phyloP scores from a whole-genome alignment of 768 basidiomycete species.

The Termitomyces sp. region DNA sequence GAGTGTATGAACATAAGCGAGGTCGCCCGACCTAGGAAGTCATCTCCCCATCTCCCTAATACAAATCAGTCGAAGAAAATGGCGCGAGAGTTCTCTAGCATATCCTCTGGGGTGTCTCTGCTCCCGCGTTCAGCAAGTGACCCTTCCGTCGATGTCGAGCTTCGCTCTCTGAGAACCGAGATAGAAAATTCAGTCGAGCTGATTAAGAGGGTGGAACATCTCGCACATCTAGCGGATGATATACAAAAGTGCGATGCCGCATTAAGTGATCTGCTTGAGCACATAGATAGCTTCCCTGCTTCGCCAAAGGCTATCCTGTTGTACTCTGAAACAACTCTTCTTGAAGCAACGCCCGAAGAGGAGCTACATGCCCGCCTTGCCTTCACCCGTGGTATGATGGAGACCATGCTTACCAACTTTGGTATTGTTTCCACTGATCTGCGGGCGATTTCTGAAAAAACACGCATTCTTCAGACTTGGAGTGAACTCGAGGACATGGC shows the following conservation, averaged over 20 bases:
- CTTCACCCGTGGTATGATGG: conserved; percentile 57
- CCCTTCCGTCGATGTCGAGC: conserved; percentile 46
- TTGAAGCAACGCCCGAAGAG: conserved; percentile 53
- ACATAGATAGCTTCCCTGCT: conserved; percentile 80
- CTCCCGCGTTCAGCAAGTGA: conserved; percentile 44
- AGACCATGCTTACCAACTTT: conserved; percentile 40
- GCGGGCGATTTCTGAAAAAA: conserved; percentile 56
- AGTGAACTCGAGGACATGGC: conserved; percentile 79
- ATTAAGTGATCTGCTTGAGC: conserved; percentile 81
- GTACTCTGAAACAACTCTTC: conserved; percentile 42
- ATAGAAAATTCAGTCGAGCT: conserved; percentile 46
- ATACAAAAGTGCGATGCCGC: conserved; percentile 65
- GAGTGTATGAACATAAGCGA: conserved; percentile 60
- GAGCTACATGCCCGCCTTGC: conserved; percentile 60
- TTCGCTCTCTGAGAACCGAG: conserved; percentile 59
- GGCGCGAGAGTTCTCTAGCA: conserved; percentile 38
- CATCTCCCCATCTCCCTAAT: conserved; percentile 48
- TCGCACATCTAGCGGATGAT: conserved; percentile 51
- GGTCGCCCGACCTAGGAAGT: conserved; percentile 39
- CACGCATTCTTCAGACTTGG: conserved; percentile 78
- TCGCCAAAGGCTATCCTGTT: conserved; percentile 48
- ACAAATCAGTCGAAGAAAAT: conserved; percentile 45
- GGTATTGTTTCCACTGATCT: conserved; percentile 49
- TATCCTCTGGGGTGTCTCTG: conserved; percentile 41
- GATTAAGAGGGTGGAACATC: conserved; percentile 46